These are phyloP conservation scores for Esteya vermicola DNA, from an alignment of 2,329 filamentous ascomycete genomes.

Conservation along the genomic window DNA sequence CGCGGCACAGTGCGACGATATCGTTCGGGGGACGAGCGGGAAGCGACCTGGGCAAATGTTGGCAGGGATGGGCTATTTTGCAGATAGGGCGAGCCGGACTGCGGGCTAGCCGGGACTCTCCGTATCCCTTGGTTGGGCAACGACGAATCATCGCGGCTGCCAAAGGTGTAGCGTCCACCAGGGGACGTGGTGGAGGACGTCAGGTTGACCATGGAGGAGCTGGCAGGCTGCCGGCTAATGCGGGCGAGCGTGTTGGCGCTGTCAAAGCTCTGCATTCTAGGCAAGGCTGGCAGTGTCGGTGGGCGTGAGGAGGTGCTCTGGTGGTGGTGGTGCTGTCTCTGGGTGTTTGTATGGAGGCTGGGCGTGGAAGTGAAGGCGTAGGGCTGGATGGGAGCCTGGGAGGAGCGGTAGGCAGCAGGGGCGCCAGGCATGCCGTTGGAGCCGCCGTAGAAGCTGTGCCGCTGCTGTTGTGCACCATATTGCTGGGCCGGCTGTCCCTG, in stretches of 20 bases:
- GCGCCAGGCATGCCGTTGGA: constrained; percentile 25
- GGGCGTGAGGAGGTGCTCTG: constrained; percentile 30
- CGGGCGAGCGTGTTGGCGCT: constrained; percentile 1
- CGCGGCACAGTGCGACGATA: constrained; percentile 51
- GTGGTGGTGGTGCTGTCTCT: constrained; percentile 20
- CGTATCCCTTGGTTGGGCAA: constrained; percentile 25
- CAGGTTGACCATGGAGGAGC: constrained; percentile 24
- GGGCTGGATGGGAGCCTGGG: constrained; percentile 50
- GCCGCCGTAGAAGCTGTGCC: constrained; percentile 35
- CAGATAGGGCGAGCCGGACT: too few relatives aligned
- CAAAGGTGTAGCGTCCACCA: constrained; percentile 19
- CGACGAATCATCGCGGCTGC: constrained; percentile 38
- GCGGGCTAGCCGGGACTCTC: constrained; percentile 23
- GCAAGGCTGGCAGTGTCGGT: constrained; percentile 29
- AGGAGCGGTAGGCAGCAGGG: constrained; percentile 38
- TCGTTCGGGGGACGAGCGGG: constrained; percentile 65
- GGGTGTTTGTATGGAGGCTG: constrained; percentile 39
- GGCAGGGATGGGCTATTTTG: too few relatives aligned
- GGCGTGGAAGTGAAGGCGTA: constrained; percentile 67
- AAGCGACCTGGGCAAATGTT: constrained; percentile 40
- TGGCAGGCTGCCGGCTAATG: constrained; percentile 18
- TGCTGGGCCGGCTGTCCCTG: constrained; percentile 36
- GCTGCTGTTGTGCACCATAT: constrained; percentile 32
- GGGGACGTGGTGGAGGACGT: constrained; percentile 18
- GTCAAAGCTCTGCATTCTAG: constrained; percentile 25